Evolutionary conservation across 208 protist species (phyloP).

Genomic region (Naegleria gruberi): DNA sequence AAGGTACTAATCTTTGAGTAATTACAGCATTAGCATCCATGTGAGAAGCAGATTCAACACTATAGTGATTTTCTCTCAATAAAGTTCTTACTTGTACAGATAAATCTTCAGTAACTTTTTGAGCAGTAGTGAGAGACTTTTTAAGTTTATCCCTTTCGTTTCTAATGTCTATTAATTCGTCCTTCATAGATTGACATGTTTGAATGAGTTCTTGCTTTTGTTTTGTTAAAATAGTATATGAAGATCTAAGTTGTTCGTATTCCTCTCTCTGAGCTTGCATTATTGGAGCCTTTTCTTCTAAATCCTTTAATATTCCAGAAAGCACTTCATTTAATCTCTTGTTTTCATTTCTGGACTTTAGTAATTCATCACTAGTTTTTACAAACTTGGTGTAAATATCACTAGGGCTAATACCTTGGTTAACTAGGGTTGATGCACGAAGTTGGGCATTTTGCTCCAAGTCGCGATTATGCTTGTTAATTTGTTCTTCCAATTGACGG

Average conservation of each 20-base stretch:
- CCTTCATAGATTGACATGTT: neutral
- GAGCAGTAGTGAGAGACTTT: no score
- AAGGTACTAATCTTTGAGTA: neutral
- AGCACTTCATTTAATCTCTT: neutral
- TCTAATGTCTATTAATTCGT: neutral
- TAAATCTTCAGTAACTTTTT: neutral
- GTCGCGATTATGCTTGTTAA: neutral
- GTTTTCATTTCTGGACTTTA: conserved; percentile 12
- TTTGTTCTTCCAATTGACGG: neutral
- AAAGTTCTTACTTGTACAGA: neutral
- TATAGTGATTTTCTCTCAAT: neutral
- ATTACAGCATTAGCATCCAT: neutral
- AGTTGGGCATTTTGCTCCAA: neutral
- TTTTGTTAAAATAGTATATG: neutral
- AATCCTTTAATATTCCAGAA: neutral
- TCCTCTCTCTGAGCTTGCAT: conserved; percentile 8
- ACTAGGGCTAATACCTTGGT: neutral
- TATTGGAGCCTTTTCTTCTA: neutral
- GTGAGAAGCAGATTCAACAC: neutral
- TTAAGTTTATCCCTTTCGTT: neutral
- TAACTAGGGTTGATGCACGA: neutral
- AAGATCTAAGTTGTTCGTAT: neutral
- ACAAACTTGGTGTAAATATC: neutral
- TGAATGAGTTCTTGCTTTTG: neutral
- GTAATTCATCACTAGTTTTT: neutral